Base-by-base conservation (phyloP, 1,139 yeast genomes). In the Blastobotrys petasosporus region DNA sequence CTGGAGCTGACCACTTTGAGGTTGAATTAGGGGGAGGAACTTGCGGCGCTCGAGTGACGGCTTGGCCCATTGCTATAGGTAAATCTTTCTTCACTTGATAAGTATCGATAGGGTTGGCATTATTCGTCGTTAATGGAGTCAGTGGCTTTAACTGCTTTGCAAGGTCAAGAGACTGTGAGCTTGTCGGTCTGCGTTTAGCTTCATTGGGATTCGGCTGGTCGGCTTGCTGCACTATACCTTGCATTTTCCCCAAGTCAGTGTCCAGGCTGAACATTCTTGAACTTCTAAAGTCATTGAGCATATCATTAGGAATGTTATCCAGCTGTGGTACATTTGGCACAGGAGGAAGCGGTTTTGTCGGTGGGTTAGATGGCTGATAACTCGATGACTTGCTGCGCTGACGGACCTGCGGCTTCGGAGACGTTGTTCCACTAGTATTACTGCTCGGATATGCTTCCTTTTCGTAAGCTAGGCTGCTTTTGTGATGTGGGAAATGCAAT, bases 1-100 rank as follows among this genome's bases (percentile, higher is more conserved):
- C 90, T 0, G 92, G 92, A 1, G 92, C 85, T 32, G 71, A 71
- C 92, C 92, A 79, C 8, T 64, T 67, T 49, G 42, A 37, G 39
- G n/a, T 28, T 23, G 37, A 13, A 7, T 32, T 54, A 54, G 25
- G 25, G 6, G 25, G 25, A 7, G 6, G 25, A 4, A 20, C 25
- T 7, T 20, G 25, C 4, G 25, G 25, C 25, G 25, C 25, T 20
- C 25, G 25, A 20, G 25, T 20, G 7, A 20, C 7, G 7, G 25
- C 25, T 20, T 20, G 25, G 7, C 25, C 25, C 25, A 20, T 20
- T 4, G 4, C 7, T 4, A 20, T 20, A 20, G 25, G 25, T 7
- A 4, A 7, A 20, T 7, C 25, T 20, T 20, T 20, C 4, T 20
- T 20, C 7, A 20, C 25, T 7, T 20, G 25, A 20, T 20, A 20